phyloP scores from a whole-genome alignment of 192 early-diverging fungal genomes.

The Rhizoclosmatium globosum region DNA sequence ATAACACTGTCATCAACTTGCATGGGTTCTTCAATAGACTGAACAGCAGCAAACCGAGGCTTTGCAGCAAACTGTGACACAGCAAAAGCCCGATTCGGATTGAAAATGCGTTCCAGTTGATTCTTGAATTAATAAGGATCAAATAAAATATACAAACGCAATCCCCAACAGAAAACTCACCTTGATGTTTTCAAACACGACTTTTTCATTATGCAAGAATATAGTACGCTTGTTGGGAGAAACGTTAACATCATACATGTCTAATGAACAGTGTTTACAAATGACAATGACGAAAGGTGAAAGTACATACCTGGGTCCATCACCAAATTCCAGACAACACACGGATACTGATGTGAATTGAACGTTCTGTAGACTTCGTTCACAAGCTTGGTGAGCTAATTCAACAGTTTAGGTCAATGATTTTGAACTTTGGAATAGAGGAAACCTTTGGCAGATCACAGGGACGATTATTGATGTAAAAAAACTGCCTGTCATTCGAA shows the following conservation, averaged over 20 bases:
- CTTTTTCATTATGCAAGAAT: conserved; percentile 80
- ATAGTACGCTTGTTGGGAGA: conserved; percentile 95
- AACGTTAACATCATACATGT: conserved; percentile 88
- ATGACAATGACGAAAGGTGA: neutral
- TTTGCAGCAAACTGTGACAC: conserved; percentile 8
- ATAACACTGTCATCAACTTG: no score
- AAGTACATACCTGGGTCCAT: conserved; percentile 58
- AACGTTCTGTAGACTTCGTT: conserved; percentile 83
- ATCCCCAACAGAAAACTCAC: conserved; percentile 36
- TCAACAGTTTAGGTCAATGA: conserved; percentile 9
- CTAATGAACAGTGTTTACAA: conserved; percentile 38
- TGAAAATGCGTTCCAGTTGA: conserved; percentile 19
- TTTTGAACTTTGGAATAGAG: neutral
- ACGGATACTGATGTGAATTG: conserved; percentile 80
- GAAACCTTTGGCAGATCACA: conserved; percentile 80
- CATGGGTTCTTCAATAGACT: no score
- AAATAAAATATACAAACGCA: conserved; percentile 4
- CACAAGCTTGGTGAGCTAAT: conserved; percentile 70
- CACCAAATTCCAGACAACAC: conserved; percentile 74
- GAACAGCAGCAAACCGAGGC: neutral
- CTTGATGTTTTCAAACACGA: conserved; percentile 58
- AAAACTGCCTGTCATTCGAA: conserved; percentile 83
- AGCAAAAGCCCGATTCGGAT: conserved; percentile 18
- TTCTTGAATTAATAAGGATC: neutral
- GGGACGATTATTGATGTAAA: conserved; percentile 91